Percentiles rank a stretch among this genome's conserved stretches.
phyloP scores from a whole-genome alignment of 1,139 yeast genomes.

The Candida freyschussii region DNA sequence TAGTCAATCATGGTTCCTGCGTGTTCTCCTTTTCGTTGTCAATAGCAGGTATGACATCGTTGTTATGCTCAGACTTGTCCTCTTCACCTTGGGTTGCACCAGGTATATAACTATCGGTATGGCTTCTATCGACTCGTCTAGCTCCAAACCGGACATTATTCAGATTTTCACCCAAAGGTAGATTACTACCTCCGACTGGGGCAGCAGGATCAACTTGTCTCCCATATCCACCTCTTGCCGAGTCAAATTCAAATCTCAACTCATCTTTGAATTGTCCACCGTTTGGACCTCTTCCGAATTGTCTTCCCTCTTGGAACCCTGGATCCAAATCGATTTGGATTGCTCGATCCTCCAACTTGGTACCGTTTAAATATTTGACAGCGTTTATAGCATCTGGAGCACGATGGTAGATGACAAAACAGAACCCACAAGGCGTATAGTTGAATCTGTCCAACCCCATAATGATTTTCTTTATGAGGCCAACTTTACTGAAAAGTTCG shows the following conservation, averaged over 20 bases:
- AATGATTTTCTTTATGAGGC: conserved; percentile 68
- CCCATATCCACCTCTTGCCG: conserved; percentile 54
- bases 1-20: no score
- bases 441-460: conserved; percentile 92
- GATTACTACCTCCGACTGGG: no score
- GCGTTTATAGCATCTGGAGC: conserved; percentile 75
- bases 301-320: conserved; percentile 91
- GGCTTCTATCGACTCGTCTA: conserved; percentile 25
- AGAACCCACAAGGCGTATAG: conserved; percentile 92
- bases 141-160: conserved; percentile 25
- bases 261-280: conserved; percentile 83
- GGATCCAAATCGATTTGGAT: conserved; percentile 89
- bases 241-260: conserved; percentile 49
- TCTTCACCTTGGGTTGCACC: conserved; percentile 7
- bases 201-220: conserved; percentile 9
- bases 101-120: conserved; percentile 21
- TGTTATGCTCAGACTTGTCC: conserved; percentile 1
- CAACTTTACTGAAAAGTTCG: conserved; percentile 72
- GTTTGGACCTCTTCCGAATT: conserved; percentile 83
- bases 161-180: conserved; percentile 6
- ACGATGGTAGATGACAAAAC: conserved; percentile 72
- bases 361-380: conserved; percentile 72
- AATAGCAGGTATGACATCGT: neutral
- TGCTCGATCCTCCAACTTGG: conserved; percentile 74
- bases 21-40: neutral